These are phyloP conservation scores for Apiospora rasikravindrae DNA, from an alignment of 2,329 filamentous ascomycete genomes.

Conservation along the genomic window DNA sequence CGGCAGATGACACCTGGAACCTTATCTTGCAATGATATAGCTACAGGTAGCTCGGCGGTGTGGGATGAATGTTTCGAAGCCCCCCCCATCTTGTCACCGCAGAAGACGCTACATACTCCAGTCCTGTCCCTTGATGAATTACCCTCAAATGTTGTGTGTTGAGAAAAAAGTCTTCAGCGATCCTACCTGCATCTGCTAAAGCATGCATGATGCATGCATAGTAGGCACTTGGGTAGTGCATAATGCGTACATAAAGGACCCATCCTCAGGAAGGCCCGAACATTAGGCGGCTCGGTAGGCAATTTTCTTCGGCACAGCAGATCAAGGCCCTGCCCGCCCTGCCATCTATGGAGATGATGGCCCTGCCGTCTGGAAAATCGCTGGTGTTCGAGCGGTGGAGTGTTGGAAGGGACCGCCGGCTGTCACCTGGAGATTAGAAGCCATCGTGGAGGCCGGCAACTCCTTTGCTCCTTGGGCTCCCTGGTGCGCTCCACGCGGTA, in stretches of 20 bases:
- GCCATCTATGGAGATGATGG: neutral
- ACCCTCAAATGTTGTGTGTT: neutral
- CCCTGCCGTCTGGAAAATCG: neutral
- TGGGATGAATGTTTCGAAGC: neutral
- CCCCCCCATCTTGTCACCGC: neutral
- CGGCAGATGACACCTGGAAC: neutral
- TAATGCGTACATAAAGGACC: neutral
- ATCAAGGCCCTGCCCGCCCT: neutral
- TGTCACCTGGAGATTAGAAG: constrained; percentile 8
- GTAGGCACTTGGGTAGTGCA: neutral
- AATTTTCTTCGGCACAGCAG: neutral
- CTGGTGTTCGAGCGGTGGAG: neutral
- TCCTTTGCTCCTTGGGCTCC: constrained; percentile 10
- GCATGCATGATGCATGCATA: neutral
- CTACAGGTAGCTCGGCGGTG: neutral
- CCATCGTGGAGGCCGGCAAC: constrained; percentile 13
- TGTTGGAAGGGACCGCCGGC: neutral
- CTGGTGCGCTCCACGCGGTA: constrained; percentile 8
- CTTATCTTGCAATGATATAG: neutral
- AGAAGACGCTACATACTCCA: neutral
- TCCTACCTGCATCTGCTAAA: neutral
- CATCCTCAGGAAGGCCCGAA: neutral
- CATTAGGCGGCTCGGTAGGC: constrained; percentile 1
- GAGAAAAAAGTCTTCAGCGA: neutral
- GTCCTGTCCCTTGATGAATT: neutral